These are phyloP conservation scores for Daedalea quercina DNA, from an alignment of 768 basidiomycete genomes.

Conservation along the genomic window DNA sequence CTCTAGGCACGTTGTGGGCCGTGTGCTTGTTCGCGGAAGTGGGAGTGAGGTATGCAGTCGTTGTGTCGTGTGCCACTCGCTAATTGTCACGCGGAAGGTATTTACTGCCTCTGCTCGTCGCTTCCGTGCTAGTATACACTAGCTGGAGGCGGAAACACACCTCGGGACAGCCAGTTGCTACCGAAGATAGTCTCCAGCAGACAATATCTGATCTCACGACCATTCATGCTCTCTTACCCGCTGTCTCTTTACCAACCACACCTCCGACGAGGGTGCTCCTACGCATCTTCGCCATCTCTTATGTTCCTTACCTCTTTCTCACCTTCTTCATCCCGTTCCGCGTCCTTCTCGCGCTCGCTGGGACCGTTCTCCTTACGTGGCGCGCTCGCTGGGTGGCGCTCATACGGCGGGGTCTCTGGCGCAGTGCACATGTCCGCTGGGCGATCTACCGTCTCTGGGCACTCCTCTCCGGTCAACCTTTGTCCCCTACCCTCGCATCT, in stretches of 20 bases:
- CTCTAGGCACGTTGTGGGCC: constrained; percentile 72
- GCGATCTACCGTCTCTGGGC: constrained; percentile 44
- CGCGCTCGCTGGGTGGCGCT: constrained; percentile 62
- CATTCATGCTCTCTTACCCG: constrained; percentile 55
- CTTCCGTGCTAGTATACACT: constrained; percentile 31
- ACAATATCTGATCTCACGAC: constrained; percentile 59
- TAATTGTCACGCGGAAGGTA: constrained; percentile 33
- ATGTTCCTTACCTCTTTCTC: constrained; percentile 59
- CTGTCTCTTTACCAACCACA: constrained; percentile 26
- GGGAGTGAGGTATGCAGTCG: constrained; percentile 37
- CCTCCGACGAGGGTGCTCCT: constrained; percentile 31
- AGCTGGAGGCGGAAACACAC: constrained; percentile 17
- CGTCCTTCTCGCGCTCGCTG: constrained; percentile 50
- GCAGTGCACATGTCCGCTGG: constrained; percentile 68
- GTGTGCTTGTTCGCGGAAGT: constrained; percentile 48
- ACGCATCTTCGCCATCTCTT: constrained; percentile 51
- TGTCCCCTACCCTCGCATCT: constrained; percentile 29
- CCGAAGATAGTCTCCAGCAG: constrained; percentile 47
- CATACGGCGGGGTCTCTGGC: constrained; percentile 48
- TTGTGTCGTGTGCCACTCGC: not conserved
- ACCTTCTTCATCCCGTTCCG: constrained; percentile 58
- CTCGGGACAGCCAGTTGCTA: constrained; percentile 29
- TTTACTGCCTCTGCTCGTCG: constrained; percentile 46
- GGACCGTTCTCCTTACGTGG: constrained; percentile 53
- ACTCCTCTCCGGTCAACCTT: constrained; percentile 46